Percentiles rank a stretch among this genome's conserved stretches.
phyloP scores from a whole-genome alignment of 2,329 filamentous ascomycete species.

The Pleomassaria siparia region DNA sequence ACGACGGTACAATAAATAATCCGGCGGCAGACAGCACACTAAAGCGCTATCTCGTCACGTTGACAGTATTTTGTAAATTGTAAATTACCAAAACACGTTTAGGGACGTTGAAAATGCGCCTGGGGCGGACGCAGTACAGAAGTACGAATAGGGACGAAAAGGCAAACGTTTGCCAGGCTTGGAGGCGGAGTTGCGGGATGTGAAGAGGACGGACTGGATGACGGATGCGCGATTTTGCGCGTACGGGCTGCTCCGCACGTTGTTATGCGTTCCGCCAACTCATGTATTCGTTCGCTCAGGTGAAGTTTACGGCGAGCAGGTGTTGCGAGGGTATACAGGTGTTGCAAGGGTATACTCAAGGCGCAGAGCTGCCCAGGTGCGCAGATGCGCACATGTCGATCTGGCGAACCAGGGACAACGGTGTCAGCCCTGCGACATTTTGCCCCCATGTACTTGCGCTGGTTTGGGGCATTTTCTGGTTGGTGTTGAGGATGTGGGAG shows the following conservation, averaged over 20 bases:
- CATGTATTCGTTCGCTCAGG: too few relatives aligned
- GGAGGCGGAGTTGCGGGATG: neutral
- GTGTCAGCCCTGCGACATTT: too few relatives aligned
- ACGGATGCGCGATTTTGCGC: neutral
- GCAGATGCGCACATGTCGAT: neutral
- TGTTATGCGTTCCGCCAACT: too few relatives aligned
- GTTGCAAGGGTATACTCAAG: neutral
- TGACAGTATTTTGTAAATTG: too few relatives aligned
- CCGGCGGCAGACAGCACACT: too few relatives aligned
- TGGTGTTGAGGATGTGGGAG: neutral
- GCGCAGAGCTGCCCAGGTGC: neutral
- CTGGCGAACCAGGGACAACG: neutral
- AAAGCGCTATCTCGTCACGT: too few relatives aligned
- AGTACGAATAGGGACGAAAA: neutral
- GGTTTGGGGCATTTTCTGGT: neutral
- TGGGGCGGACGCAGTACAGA: neutral
- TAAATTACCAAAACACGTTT: neutral
- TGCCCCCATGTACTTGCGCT: neutral
- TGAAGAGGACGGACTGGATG: neutral
- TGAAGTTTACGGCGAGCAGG: too few relatives aligned
- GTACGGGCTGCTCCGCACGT: neutral
- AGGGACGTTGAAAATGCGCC: neutral
- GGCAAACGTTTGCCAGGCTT: too few relatives aligned
- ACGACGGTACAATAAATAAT: too few relatives aligned
- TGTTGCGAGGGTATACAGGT: too few relatives aligned